Evolutionary conservation across 768 basidiomycete species (phyloP), one percentile per base, ranked within the genome.

Genomic region (Auricularia auricula-judae): DNA sequence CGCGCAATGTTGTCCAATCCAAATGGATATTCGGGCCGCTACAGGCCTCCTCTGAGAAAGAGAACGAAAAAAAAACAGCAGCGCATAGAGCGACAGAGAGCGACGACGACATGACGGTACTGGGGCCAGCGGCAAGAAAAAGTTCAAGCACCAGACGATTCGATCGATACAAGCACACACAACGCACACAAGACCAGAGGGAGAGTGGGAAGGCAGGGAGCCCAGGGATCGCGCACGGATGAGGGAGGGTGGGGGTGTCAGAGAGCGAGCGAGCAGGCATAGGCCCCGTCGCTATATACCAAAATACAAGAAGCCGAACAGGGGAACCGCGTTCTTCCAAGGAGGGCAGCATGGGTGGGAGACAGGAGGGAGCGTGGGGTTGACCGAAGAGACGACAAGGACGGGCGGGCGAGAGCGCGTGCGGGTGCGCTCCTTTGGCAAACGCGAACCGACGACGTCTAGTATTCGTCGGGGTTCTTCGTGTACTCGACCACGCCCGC

Each of bases 391-490:
- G 23, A 34, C 29, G 47, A 18, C 5, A 18, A 18, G 5, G 47
- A 51, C 21, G 47, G 14, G 47, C 47, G 47, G 21, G 47, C 29
- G 36, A 36, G 51, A 29, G n/a, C 47, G 33, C 14, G n/a, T 5
- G 18, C 33, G 62, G 42, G 42, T 14, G 39, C 39, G 11, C 34
- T 21, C 42, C 36, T 42, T 29, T 43, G 23, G 62, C 33, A 51
- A 35, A 18, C 51, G 35, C 53, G n/a, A 51, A 33, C 21, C 21
- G 16, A 14, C 43, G 36, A 53, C 12, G 29, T 63, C 47, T 51
- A 36, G 63, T 29, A 53, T 39, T 53, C 35, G 63, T 63, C 43
- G 29, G 21, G 35, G 63, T 29, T 60, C 53, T 36, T 64, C 59
- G 4, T 61, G 65, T 21, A 23, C 18, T 35, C 54, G 53, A 11